Conservation (phyloP, 495 filamentous ascomycete genomes). For the Friedmanniomyces simplex region DNA sequence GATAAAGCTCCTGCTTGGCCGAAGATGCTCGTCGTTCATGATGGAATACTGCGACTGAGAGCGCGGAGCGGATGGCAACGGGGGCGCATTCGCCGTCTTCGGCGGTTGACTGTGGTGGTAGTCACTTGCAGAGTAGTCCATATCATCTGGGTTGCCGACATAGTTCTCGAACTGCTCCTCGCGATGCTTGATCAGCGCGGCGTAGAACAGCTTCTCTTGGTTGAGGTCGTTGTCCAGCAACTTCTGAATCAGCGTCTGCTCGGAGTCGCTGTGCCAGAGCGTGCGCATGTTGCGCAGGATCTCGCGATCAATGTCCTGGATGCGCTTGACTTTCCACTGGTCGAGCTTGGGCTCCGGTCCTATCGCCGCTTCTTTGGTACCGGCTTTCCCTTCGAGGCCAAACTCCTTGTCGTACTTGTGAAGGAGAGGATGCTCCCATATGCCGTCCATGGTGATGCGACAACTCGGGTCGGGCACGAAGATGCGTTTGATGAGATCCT, state of each 20-base stretch:
- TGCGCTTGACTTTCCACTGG: conserved; percentile 42
- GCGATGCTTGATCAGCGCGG: conserved; percentile 64
- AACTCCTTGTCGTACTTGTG: conserved; percentile 55
- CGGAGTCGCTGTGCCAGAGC: conserved; percentile 72
- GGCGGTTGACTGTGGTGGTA: conserved; percentile 63
- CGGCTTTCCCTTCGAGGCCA: conserved; percentile 7
- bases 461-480: conserved; percentile 61
- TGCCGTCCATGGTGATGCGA: conserved; percentile 63
- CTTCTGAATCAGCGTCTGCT: conserved; percentile 56
- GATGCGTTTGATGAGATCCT: conserved; percentile 66
- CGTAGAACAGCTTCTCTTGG: conserved; percentile 87
- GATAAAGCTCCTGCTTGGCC: conserved; percentile 34
- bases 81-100: conserved; percentile 34
- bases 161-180: conserved; percentile 80
- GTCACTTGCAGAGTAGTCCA: conserved; percentile 75
- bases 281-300: conserved; percentile 74
- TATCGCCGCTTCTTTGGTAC: conserved; percentile 31
- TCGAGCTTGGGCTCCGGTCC: conserved; percentile 43
- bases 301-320: conserved; percentile 61
- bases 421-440: conserved; percentile 77
- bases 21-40: conserved; percentile 45
- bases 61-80: conserved; percentile 33
- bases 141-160: conserved; percentile 43
- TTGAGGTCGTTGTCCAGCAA: conserved; percentile 66
- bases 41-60: conserved; percentile 61